A percentile compares a stretch with the other conserved stretches of the same genome.
Conservation (phyloP, 345 rosid species). For the Eucalyptus erythrocorys region DNA sequence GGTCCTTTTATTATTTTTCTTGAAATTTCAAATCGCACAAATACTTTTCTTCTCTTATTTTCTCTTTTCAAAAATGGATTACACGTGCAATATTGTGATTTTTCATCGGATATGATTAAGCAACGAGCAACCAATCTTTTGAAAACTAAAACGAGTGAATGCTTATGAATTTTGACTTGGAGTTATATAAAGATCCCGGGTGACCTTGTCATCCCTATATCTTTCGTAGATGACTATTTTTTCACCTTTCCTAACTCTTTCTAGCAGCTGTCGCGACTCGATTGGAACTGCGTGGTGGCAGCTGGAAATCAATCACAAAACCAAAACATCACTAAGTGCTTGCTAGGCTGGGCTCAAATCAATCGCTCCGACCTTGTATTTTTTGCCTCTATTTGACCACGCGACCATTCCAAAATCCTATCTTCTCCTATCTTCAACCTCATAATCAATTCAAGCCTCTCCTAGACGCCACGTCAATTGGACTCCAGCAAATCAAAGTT, state of each 20-base stretch:
- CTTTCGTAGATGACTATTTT: neutral
- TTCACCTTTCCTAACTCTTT: neutral
- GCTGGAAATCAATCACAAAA: neutral
- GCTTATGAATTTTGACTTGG: neutral
- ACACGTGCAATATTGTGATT: neutral
- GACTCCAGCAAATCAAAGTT: neutral
- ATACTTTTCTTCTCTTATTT: neutral
- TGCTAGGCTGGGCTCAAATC: neutral
- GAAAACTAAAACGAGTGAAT: neutral
- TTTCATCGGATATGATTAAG: neutral
- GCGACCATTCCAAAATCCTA: neutral
- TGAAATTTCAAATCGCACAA: accelerated
- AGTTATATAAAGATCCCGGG: neutral
- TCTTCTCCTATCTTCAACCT: neutral
- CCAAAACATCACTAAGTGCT: neutral
- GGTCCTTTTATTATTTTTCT: neutral
- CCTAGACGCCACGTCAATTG: neutral
- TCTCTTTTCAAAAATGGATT: neutral
- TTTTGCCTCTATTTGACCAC: neutral
- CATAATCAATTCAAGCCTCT: neutral
- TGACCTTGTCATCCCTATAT: neutral
- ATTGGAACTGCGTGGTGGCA: neutral
- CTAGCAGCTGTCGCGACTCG: neutral
- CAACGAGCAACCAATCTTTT: neutral
- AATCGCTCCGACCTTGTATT: neutral